Evolutionary conservation across 2,329 filamentous ascomycete species (phyloP).

Genomic region (Trichophaea hybrida): DNA sequence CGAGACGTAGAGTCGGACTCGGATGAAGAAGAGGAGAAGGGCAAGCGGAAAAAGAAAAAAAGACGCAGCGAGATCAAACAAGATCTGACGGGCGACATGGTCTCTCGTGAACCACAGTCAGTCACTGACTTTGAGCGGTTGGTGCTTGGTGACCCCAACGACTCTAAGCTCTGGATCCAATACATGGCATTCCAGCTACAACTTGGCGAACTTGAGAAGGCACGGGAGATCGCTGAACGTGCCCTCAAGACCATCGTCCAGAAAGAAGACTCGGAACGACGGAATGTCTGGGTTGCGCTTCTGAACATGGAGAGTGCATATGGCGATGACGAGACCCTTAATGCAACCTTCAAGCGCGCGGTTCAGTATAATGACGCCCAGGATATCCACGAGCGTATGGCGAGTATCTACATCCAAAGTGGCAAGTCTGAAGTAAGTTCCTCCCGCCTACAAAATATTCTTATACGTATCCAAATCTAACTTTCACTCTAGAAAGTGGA

Average conservation of each 20-base stretch:
- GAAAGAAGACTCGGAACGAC: constrained; percentile 71
- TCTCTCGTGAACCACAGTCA: constrained; percentile 75
- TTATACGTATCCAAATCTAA: constrained; percentile 21
- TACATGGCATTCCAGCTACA: constrained; percentile 99
- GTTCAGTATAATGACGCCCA: constrained; percentile 88
- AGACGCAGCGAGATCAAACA: constrained; percentile 65
- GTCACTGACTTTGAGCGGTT: constrained; percentile 87
- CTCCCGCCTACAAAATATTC: background rate
- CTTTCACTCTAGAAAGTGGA: constrained; percentile 57
- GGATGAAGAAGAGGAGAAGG: constrained; percentile 36
- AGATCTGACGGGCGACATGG: constrained; percentile 83
- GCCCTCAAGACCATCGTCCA: constrained; percentile 85
- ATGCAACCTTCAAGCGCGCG: constrained; percentile 78
- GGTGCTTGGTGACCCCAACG: constrained; percentile 80
- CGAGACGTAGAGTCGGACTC: constrained; percentile 37
- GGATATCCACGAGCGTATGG: constrained; percentile 75
- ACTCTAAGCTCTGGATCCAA: constrained; percentile 82
- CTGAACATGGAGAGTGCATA: constrained; percentile 90
- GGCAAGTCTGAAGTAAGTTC: constrained; percentile 62
- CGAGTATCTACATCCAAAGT: constrained; percentile 89
- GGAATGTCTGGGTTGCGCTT: constrained; percentile 89
- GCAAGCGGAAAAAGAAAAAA: constrained; percentile 55
- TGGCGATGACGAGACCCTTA: constrained; percentile 65
- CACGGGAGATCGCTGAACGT: constrained; percentile 76
- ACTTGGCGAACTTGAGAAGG: constrained; percentile 74